These are phyloP conservation scores for Sideroxylon spinosum DNA, from an alignment of 179 eudicot genomes.

Conservation along the genomic window DNA sequence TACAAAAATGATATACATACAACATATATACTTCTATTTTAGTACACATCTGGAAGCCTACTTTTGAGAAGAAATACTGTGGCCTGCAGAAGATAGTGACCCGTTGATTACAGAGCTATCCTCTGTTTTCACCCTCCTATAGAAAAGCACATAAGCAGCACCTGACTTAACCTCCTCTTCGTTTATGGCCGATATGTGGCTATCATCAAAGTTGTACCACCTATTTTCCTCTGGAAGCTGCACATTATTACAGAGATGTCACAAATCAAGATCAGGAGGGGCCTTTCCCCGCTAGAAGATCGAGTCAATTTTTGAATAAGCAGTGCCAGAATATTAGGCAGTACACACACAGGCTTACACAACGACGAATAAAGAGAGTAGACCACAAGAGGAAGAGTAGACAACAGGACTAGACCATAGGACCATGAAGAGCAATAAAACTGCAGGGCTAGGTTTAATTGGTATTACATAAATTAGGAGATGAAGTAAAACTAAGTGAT, in stretches of 20 bases:
- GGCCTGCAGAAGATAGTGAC: constrained; percentile 23
- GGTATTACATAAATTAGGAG: too few relatives aligned
- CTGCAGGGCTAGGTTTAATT: too few relatives aligned
- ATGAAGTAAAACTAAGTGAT: too few relatives aligned
- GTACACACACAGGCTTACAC: too few relatives aligned
- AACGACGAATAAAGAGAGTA: too few relatives aligned
- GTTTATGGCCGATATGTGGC: constrained; percentile 59
- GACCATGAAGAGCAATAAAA: too few relatives aligned
- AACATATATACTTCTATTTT: background rate
- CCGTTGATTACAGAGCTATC: constrained; percentile 35
- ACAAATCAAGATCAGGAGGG: background rate
- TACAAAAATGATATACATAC: constrained; percentile 11
- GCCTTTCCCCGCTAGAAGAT: background rate
- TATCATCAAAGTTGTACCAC: constrained; percentile 91
- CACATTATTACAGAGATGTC: constrained; percentile 3
- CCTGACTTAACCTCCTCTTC: constrained; percentile 78
- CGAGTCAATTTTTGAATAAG: background rate
- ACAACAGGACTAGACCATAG: too few relatives aligned
- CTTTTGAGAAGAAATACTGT: constrained; percentile 20
- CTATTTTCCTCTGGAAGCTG: constrained; percentile 80
- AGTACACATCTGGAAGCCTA: background rate
- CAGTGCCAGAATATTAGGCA: too few relatives aligned
- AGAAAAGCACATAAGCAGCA: constrained; percentile 87
- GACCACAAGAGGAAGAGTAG: too few relatives aligned
- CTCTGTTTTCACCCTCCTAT: constrained; percentile 52